Conservation (phyloP, 169 alveolate species). For the Plasmodium yoelii region DNA sequence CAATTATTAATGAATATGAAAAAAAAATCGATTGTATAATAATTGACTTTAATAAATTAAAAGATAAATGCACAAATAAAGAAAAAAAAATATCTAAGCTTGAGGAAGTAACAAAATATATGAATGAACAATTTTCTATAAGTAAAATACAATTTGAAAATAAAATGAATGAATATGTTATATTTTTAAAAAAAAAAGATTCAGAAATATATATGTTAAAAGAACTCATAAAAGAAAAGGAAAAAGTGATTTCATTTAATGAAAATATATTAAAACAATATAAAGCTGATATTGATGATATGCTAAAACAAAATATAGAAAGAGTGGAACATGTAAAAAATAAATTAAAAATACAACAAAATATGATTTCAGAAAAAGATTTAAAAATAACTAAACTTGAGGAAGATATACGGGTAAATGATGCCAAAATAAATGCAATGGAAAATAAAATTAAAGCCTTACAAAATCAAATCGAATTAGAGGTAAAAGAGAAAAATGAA, state of each 20-base stretch:
- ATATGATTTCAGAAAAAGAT: constrained; percentile 27
- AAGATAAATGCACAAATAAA: constrained; percentile 26
- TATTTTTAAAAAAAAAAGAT: constrained; percentile 62
- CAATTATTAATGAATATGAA: constrained; percentile 48
- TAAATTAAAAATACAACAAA: constrained; percentile 44
- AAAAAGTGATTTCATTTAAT: constrained; percentile 44
- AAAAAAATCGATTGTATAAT: constrained; percentile 59
- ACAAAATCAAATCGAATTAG: constrained; percentile 12
- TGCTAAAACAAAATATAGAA: constrained; percentile 50
- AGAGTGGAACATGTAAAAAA: constrained; percentile 44
- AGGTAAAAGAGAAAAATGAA: constrained; percentile 26
- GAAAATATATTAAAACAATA: constrained; percentile 66
- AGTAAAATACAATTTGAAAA: constrained; percentile 73
- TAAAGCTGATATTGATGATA: constrained; percentile 67
- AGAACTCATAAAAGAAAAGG: constrained; percentile 63
- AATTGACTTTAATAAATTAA: constrained; percentile 42
- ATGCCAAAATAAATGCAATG: constrained; percentile 14
- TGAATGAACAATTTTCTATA: constrained; percentile 56
- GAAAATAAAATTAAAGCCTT: constrained; percentile 41
- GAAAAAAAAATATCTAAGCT: constrained; percentile 50
- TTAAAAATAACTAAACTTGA: constrained; percentile 17
- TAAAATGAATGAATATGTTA: constrained; percentile 71
- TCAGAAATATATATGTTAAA: constrained; percentile 73
- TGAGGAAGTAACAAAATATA: constrained; percentile 57
- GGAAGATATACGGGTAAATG: background rate